phyloP scores from a whole-genome alignment of 352 stramenopile species.

The Nothophytophthora sp. region DNA sequence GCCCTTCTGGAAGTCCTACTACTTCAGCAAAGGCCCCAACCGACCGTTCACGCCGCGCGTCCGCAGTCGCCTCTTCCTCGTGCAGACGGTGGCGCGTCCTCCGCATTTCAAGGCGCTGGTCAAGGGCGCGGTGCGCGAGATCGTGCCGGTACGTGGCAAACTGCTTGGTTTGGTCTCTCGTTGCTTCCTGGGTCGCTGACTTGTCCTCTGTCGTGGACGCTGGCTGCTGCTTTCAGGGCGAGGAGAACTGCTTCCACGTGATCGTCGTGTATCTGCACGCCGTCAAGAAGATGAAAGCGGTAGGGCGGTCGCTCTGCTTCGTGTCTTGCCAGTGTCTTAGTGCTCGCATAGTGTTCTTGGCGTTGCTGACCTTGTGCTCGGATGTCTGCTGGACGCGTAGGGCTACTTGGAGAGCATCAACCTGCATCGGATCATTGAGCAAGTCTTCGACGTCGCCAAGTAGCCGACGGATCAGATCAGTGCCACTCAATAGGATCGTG shows the following conservation, averaged over 20 bases:
- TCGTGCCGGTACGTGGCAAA: constrained; percentile 61
- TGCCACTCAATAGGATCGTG: constrained; percentile 12
- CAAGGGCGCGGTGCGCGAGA: constrained; percentile 75
- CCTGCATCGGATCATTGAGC: constrained; percentile 81
- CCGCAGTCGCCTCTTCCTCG: constrained; percentile 73
- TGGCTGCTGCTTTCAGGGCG: constrained; percentile 41
- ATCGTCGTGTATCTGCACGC: constrained; percentile 85
- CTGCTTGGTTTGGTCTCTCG: background rate
- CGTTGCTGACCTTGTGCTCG: constrained; percentile 3
- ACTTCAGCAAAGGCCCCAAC: constrained; percentile 68
- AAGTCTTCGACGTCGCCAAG: constrained; percentile 85
- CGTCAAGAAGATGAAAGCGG: constrained; percentile 86
- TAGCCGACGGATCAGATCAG: constrained; percentile 33
- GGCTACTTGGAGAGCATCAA: constrained; percentile 89
- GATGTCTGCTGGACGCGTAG: constrained; percentile 26
- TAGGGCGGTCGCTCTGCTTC: constrained; percentile 25
- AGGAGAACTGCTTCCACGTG: constrained; percentile 85
- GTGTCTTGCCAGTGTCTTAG: background rate
- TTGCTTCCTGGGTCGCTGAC: background rate
- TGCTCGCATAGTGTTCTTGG: constrained; percentile 5
- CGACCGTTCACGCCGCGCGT: constrained; percentile 73
- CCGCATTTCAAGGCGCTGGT: constrained; percentile 87
- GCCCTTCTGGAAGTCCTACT: constrained; percentile 85
- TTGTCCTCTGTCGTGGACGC: background rate
- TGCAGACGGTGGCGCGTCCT: constrained; percentile 71